Conservation (phyloP, 2,329 filamentous ascomycete species). For the Nemania diffusa region DNA sequence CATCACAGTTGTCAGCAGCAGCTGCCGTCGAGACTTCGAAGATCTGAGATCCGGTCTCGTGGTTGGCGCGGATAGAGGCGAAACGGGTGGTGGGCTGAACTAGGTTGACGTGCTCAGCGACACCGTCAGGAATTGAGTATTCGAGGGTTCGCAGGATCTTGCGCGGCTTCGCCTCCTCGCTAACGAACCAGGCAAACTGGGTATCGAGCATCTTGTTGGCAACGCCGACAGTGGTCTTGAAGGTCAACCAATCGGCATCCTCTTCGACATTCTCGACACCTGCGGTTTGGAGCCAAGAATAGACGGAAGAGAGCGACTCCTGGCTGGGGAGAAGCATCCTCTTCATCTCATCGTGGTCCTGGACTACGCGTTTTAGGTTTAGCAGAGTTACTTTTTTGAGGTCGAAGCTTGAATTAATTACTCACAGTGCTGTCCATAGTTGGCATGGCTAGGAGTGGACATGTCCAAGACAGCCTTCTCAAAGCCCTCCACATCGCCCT, state of each 20-base stretch:
- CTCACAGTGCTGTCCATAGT: conserved; percentile 40
- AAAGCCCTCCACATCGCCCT: conserved; percentile 38
- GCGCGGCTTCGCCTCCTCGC: conserved; percentile 34
- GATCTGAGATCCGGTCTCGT: conserved; percentile 28
- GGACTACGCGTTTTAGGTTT: conserved; percentile 23
- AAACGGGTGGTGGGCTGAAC: conserved; percentile 41
- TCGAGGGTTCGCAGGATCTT: conserved; percentile 38
- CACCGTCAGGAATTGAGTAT: conserved; percentile 35
- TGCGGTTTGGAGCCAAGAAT: conserved; percentile 35
- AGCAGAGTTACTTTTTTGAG: background rate
- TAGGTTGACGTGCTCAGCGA: conserved; percentile 37
- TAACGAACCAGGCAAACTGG: conserved; percentile 38
- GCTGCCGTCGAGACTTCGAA: conserved; percentile 16
- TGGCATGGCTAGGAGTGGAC: conserved; percentile 38
- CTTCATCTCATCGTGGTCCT: conserved; percentile 42
- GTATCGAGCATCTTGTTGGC: conserved; percentile 41
- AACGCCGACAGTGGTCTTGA: conserved; percentile 40
- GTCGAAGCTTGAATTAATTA: background rate
- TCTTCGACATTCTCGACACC: conserved; percentile 35
- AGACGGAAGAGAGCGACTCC: conserved; percentile 37
- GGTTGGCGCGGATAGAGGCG: conserved; percentile 33
- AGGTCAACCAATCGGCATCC: conserved; percentile 39
- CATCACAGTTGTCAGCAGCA: conserved; percentile 32
- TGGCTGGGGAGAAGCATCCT: conserved; percentile 39
- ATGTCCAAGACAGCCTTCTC: conserved; percentile 41